Conservation (phyloP, 768 basidiomycete genomes). For the Leucocoprinus birnbaumii region DNA sequence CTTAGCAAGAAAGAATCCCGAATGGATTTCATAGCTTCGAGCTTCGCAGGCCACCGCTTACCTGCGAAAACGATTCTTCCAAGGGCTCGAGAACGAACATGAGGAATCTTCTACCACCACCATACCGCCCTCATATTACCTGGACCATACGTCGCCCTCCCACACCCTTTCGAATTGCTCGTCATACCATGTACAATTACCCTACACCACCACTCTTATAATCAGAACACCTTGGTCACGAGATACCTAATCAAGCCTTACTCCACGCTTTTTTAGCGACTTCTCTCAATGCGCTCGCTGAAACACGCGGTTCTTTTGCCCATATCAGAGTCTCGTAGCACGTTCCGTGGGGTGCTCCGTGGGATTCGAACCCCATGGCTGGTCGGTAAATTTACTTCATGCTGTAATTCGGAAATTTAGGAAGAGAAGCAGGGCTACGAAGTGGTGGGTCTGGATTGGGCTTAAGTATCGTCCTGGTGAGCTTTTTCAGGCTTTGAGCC, state of each 20-base stretch:
- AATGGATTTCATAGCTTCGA: constrained; percentile 1
- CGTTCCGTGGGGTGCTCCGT: constrained; percentile 1
- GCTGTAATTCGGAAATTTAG: neutral
- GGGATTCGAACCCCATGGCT: constrained; percentile 7
- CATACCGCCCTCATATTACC: constrained; percentile 7
- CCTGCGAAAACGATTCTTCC: constrained; percentile 1
- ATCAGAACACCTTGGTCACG: constrained; percentile 11
- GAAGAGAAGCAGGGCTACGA: constrained; percentile 7
- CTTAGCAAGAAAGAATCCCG: constrained; percentile 5
- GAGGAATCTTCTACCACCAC: constrained; percentile 9
- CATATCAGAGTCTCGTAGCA: constrained; percentile 1
- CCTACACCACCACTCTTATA: constrained; percentile 12
- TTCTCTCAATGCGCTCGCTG: constrained; percentile 1
- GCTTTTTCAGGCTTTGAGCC: neutral
- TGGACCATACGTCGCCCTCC: constrained; percentile 6
- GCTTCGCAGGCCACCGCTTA: neutral
- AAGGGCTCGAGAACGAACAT: neutral
- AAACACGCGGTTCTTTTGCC: constrained; percentile 1
- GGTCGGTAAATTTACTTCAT: constrained; percentile 4
- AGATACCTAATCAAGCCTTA: constrained; percentile 5
- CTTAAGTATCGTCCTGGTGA: neutral
- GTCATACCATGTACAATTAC: constrained; percentile 9
- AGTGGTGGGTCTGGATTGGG: neutral
- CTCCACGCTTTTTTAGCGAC: neutral
- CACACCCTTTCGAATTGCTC: constrained; percentile 6